Evolutionary conservation across 2,329 filamentous ascomycete genomes (phyloP).

Genomic region (Mollisia scopiformis): DNA sequence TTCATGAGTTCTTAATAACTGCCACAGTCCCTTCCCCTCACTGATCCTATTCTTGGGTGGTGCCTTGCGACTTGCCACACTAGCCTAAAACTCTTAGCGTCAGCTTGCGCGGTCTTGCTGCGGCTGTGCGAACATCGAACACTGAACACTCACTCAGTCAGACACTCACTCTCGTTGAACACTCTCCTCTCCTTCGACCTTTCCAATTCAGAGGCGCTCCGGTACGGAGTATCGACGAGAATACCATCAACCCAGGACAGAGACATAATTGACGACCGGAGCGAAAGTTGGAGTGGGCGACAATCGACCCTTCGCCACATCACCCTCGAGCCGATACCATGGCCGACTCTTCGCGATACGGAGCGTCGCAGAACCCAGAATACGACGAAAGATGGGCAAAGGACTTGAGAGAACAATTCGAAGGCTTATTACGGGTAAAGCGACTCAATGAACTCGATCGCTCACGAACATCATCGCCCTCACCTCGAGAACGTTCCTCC

Average conservation of each 20-base stretch:
- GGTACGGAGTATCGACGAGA: conserved; percentile 14
- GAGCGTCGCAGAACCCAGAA: conserved; percentile 25
- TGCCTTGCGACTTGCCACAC: conserved; percentile 13
- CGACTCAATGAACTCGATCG: conserved; percentile 81
- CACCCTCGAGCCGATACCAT: conserved; percentile 30
- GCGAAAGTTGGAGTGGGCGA: conserved; percentile 19
- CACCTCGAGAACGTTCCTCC: conserved; percentile 53
- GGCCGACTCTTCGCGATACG: conserved; percentile 30
- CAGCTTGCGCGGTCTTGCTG: conserved; percentile 13
- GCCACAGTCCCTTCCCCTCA: background rate
- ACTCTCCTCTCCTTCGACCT: conserved; percentile 3
- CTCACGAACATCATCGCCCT: conserved; percentile 61
- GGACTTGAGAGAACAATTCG: conserved; percentile 82
- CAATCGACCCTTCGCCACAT: conserved; percentile 27
- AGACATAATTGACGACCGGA: conserved; percentile 16
- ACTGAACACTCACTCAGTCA: too few species aligned
- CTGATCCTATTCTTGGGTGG: conserved; percentile 2
- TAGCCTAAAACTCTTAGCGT: conserved; percentile 15
- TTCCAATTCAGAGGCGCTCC: conserved; percentile 11
- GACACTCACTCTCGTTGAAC: conserved; percentile 19
- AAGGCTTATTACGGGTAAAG: conserved; percentile 83
- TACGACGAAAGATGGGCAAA: conserved; percentile 75
- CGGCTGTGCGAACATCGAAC: conserved; percentile 10
- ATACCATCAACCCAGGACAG: conserved; percentile 8
- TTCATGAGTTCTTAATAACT: background rate